phyloP scores from a whole-genome alignment of 805 yeast species.

The Candida germanica region DNA sequence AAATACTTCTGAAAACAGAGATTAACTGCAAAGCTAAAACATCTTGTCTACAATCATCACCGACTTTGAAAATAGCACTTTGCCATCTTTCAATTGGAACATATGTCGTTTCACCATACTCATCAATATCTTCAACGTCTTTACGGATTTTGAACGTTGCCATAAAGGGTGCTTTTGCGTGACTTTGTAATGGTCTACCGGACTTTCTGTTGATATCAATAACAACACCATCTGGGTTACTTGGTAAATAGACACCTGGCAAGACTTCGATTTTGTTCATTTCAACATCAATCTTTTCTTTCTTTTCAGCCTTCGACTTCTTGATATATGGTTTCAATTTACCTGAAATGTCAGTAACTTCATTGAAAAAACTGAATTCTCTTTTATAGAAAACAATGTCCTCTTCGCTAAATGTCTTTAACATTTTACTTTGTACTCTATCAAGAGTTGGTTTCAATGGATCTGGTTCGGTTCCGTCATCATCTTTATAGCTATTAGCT shows the following conservation, averaged over 20 bases:
- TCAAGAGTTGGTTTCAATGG: conserved; percentile 80
- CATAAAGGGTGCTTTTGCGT: conserved; percentile 98
- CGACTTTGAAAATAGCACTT: conserved; percentile 96
- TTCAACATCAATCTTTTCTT: conserved; percentile 92
- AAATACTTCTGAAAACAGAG: conserved; percentile 85
- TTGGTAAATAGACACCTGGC: conserved; percentile 83
- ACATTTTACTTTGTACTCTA: conserved; percentile 63
- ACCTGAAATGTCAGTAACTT: conserved; percentile 91
- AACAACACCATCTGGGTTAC: conserved; percentile 94
- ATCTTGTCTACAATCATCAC: conserved; percentile 98
- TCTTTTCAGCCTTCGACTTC: conserved; percentile 93
- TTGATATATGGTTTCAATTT: conserved; percentile 92
- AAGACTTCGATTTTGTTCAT: conserved; percentile 51
- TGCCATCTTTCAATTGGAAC: conserved; percentile 70
- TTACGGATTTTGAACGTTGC: conserved; percentile 86
- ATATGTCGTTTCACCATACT: conserved; percentile 27
- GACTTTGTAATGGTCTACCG: conserved; percentile 94
- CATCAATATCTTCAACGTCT: conserved; percentile 46
- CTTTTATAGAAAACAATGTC: conserved; percentile 70
- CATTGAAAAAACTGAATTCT: conserved; percentile 86
- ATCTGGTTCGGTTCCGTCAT: conserved; percentile 79
- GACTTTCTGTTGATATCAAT: conserved; percentile 87
- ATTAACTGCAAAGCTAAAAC: conserved; percentile 89
- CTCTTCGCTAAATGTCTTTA: conserved; percentile 51
- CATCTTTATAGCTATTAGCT: conserved; percentile 90